Evolutionary conservation across 371 early-diverging fungal genomes (phyloP), one percentile per base, ranked within the genome.

Genomic region (Apophysomyces trapeziformis): DNA sequence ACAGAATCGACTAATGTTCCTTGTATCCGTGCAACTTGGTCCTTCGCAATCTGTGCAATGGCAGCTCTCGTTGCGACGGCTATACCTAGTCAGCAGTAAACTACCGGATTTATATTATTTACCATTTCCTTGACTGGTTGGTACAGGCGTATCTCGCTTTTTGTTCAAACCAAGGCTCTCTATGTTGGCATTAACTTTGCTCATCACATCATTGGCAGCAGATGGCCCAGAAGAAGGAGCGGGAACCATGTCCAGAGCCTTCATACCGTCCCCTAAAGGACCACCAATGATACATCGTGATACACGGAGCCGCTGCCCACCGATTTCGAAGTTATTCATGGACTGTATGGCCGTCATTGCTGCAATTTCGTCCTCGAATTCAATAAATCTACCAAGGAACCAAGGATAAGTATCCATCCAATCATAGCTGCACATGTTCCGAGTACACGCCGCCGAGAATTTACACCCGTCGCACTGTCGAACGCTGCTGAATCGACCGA

Each of bases 191-290:
- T 67, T 67, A 38, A 67, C 62, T 58, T 67, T 63, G 38, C 46
- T 39, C 68, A 67, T 57, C 13, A 67, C 62, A 46, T 67, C 63
- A 45, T 66, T 46, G n/a, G 46, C 66, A 44, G 71, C 61, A 57
- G 64, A 38, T 0, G 65, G 65, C 12, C 35, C 50, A 1, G 73
- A 50, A 14, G 60, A 45, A 9, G 67, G 66, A 46, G 58, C 43
- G 12, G 87, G 85, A 45, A 87, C 56, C 32, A 68, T 67, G 6
- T 85, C 88, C 16, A 93, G 73, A 16, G 82, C 82, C 38, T 83
- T 79, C 94, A 94, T 94, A 16, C 95, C 95, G n/a, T 86, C 86
- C 6, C 90, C 88, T 57, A 95, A 65, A 43, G 90, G 85, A 1
- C 92, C 92, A 16, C 93, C 93, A n/a, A 94, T 78, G 7, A 93